Conservation (phyloP, 2,329 filamentous ascomycete genomes). For the Achaetomium macrosporum region DNA sequence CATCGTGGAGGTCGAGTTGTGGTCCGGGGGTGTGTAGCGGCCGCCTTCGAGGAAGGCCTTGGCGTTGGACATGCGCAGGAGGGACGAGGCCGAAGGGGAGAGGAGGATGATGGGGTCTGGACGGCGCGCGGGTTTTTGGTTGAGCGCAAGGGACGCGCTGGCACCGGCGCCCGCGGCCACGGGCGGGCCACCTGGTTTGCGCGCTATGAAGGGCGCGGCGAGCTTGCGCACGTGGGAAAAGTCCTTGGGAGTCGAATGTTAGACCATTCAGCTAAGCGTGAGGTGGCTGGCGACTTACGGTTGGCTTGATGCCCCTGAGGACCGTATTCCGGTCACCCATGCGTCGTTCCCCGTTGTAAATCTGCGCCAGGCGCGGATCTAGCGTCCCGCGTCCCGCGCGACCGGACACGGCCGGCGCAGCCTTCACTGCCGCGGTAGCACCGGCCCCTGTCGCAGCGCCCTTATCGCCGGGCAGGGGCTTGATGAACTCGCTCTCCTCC, state of each 20-base stretch:
- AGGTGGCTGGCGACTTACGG: conserved; percentile 50
- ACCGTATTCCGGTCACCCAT: conserved; percentile 91
- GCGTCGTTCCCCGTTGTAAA: conserved; percentile 84
- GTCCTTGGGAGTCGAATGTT: conserved; percentile 53
- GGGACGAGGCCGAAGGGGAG: conserved; percentile 88
- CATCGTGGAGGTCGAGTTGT: conserved; percentile 67
- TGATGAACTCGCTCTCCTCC: conserved; percentile 90
- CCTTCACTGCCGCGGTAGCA: conserved; percentile 35
- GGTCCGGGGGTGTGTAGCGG: conserved; percentile 71
- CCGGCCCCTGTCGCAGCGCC: conserved; percentile 34
- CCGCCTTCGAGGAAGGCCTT: conserved; percentile 88
- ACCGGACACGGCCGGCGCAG: conserved; percentile 38
- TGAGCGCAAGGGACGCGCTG: conserved; percentile 46
- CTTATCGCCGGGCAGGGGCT: conserved; percentile 65
- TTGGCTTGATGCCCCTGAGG: conserved; percentile 80
- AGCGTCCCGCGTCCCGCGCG: conserved; percentile 59
- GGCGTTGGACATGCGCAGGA: conserved; percentile 92
- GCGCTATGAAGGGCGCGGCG: conserved; percentile 68
- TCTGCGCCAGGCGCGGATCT: conserved; percentile 77
- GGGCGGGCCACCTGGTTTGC: conserved; percentile 38
- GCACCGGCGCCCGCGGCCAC: conserved; percentile 30
- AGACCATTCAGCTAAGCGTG: neutral
- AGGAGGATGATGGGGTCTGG: conserved; percentile 90
- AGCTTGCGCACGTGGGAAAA: conserved; percentile 90
- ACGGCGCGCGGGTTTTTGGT: conserved; percentile 45